phyloP scores from a whole-genome alignment of 2,329 filamentous ascomycete species.

The Aspergillus thermomutatus region DNA sequence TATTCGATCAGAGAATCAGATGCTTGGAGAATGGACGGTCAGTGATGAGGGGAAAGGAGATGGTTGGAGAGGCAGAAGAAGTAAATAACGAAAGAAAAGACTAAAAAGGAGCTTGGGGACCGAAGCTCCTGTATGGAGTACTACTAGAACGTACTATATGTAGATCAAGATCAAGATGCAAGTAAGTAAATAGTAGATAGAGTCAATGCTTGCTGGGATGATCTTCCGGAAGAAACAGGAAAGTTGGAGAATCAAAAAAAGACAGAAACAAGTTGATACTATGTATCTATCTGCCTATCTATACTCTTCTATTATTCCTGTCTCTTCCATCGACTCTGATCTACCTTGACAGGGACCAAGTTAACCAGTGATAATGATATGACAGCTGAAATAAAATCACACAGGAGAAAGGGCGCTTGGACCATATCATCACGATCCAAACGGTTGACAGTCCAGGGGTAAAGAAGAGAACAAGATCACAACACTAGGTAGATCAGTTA shows the following conservation, averaged over 20 bases:
- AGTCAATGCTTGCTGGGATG: no score
- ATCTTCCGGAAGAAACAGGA: background rate
- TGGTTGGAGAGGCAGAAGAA: background rate
- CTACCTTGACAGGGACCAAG: background rate
- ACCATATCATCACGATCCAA: background rate
- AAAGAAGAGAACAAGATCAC: background rate
- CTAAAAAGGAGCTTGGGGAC: background rate
- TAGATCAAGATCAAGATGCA: background rate
- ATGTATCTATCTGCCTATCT: no score
- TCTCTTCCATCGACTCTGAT: no score
- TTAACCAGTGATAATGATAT: no score
- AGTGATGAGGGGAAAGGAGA: background rate
- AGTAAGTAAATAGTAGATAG: no score
- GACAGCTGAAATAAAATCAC: background rate
- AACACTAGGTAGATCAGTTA: background rate
- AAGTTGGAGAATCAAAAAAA: background rate
- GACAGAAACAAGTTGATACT: background rate
- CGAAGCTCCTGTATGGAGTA: background rate
- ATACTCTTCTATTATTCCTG: background rate
- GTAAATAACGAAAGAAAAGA: background rate
- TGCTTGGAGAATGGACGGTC: background rate
- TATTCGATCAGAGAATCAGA: background rate
- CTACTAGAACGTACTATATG: background rate
- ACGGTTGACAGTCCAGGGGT: background rate
- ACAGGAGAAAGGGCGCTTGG: background rate